Evolutionary conservation across 139 green algal genomes (phyloP).

Genomic region (Diplosphaera chodatii): DNA sequence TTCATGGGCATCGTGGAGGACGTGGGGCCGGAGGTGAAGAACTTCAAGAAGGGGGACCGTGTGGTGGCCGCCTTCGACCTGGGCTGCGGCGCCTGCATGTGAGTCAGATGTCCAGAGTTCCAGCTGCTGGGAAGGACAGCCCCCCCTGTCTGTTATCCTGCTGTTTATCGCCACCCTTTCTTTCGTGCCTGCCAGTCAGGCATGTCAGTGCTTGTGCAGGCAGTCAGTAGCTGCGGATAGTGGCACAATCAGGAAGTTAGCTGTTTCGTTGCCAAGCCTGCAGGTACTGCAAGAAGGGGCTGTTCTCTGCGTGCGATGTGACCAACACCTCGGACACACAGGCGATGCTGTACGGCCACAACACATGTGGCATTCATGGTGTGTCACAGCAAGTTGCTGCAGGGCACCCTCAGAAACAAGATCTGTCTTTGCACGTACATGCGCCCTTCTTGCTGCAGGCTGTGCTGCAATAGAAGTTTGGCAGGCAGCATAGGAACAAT

Average conservation of each 20-base stretch:
- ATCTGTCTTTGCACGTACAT: neutral
- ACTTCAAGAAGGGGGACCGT: constrained; percentile 47
- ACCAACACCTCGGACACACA: constrained; percentile 38
- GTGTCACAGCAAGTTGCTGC: neutral
- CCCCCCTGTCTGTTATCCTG: neutral
- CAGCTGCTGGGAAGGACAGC: too few species aligned
- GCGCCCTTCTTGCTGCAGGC: too few species aligned
- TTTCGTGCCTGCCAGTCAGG: neutral
- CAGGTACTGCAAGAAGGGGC: constrained; percentile 36
- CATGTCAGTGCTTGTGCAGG: too few species aligned
- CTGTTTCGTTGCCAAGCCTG: too few species aligned
- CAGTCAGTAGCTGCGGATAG: too few species aligned
- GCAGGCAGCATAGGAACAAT: too few species aligned
- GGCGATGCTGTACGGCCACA: constrained; percentile 35
- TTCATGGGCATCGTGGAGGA: constrained; percentile 64
- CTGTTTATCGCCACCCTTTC: neutral
- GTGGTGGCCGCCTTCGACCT: constrained; percentile 71
- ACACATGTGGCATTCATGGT: constrained; percentile 8
- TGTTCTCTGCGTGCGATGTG: constrained; percentile 43
- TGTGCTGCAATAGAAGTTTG: too few species aligned
- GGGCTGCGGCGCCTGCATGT: constrained; percentile 51
- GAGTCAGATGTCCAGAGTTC: too few species aligned
- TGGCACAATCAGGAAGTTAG: too few species aligned
- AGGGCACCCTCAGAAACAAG: too few species aligned
- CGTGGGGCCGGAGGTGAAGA: constrained; percentile 40